phyloP scores from a whole-genome alignment of 176 grass and related monocot genomes.

The Zea luxurians region DNA sequence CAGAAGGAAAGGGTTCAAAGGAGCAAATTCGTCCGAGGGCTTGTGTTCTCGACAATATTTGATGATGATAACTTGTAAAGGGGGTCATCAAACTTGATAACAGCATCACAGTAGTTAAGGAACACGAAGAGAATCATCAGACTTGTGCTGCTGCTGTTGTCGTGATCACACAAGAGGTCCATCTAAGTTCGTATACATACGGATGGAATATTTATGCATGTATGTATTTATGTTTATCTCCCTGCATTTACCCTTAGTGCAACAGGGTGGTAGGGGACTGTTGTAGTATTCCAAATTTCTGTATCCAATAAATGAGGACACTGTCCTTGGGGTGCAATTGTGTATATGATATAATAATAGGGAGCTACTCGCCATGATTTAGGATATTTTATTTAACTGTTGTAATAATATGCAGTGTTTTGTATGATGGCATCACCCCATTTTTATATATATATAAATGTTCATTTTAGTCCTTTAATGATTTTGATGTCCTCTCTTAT shows the following conservation, averaged over 20 bases:
- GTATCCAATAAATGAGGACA: conserved; percentile 39
- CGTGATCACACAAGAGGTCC: too few species aligned
- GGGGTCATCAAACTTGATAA: background rate
- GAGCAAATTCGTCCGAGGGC: conserved; percentile 39
- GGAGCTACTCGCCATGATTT: too few species aligned
- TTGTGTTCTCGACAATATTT: conserved; percentile 52
- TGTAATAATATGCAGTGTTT: too few species aligned
- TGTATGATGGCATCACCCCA: too few species aligned
- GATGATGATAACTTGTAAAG: conserved; percentile 44
- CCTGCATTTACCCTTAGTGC: conserved; percentile 9
- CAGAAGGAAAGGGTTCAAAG: conserved; percentile 36
- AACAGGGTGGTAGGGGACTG: conserved; percentile 16
- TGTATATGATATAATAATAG: conserved; percentile 11
- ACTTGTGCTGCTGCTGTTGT: too few species aligned
- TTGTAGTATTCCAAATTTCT: conserved; percentile 14
- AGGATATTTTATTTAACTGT: too few species aligned
- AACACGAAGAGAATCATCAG: too few species aligned
- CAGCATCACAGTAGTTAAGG: too few species aligned
- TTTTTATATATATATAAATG: too few species aligned
- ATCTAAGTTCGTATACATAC: too few species aligned
- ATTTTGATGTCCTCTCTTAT: too few species aligned
- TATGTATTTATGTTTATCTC: conserved; percentile 29
- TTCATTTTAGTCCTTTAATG: too few species aligned
- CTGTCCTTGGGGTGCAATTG: conserved; percentile 18
- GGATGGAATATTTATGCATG: background rate